phyloP scores from a whole-genome alignment of 345 rosid genomes.

The Pseudoturritis turrita region DNA sequence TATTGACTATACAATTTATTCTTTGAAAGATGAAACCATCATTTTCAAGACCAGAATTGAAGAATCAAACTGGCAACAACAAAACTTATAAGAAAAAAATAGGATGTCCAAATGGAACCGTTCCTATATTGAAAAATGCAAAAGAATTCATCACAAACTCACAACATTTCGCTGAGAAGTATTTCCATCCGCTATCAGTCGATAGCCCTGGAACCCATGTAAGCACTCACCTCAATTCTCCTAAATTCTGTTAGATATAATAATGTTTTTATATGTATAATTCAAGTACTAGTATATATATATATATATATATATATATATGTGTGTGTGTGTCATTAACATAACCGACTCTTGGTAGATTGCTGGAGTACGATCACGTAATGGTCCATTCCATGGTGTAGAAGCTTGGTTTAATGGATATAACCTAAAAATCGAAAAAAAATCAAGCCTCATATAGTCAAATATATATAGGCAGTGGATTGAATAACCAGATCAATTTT shows the following conservation, averaged over 20 bases:
- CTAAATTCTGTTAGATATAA: no score
- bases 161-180: background rate
- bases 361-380: background rate
- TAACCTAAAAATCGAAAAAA: background rate
- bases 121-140: background rate
- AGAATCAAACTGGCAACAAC: background rate
- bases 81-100: background rate
- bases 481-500: background rate
- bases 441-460: conserved; percentile 8
- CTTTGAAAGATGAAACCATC: background rate
- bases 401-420: background rate
- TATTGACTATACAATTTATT: background rate
- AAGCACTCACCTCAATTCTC: background rate
- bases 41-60: background rate
- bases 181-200: background rate
- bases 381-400: background rate
- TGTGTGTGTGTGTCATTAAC: no score
- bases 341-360: no score
- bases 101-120: background rate
- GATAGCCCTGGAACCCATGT: background rate
- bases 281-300: no score
- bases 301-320: no score
- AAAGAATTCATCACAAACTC: background rate
- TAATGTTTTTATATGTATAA: background rate
- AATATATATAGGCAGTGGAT: background rate